A percentile compares a stretch with the other conserved stretches of the same genome.
Evolutionary conservation across 371 early-diverging fungal genomes (phyloP).

Genomic region (Apophysomyces variabilis): DNA sequence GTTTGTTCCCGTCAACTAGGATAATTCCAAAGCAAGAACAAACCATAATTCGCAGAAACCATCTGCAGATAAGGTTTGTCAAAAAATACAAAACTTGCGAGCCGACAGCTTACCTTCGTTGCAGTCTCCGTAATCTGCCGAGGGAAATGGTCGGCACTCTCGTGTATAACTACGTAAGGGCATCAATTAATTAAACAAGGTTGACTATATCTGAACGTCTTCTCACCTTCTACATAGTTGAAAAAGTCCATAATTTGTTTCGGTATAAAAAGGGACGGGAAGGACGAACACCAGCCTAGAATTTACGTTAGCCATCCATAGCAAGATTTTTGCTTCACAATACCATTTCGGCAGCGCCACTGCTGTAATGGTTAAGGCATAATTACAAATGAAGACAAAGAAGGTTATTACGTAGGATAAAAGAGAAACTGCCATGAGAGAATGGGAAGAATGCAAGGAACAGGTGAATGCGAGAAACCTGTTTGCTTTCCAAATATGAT

Average conservation of each 20-base stretch:
- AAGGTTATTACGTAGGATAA: slow-evolving; percentile 50
- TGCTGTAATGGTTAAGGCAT: slow-evolving; percentile 38
- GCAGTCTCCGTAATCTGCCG: slow-evolving; percentile 48
- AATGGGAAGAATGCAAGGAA: not conserved
- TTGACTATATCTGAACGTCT: not conserved
- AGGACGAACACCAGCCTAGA: slow-evolving; percentile 47
- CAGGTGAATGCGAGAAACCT: not conserved
- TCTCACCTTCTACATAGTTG: slow-evolving; percentile 45
- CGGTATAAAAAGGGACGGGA: slow-evolving; percentile 51
- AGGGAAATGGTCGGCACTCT: slow-evolving; percentile 53
- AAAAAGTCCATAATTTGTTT: slow-evolving; percentile 54
- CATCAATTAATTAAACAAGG: not conserved
- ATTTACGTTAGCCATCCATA: not conserved
- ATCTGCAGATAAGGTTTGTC: slow-evolving; percentile 26
- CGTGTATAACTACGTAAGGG: slow-evolving; percentile 29
- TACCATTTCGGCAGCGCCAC: slow-evolving; percentile 54
- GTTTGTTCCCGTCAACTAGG: not conserved
- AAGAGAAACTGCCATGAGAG: slow-evolving; percentile 46
- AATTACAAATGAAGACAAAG: slow-evolving; percentile 46
- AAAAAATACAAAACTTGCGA: not conserved
- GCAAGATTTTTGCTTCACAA: not conserved
- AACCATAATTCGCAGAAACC: slow-evolving; percentile 58
- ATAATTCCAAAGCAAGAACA: not conserved
- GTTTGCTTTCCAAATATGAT: no score
- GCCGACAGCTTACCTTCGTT: slow-evolving; percentile 38